These are phyloP conservation scores for Phytopythium delawarense DNA, from an alignment of 352 stramenopile genomes.

Conservation along the genomic window DNA sequence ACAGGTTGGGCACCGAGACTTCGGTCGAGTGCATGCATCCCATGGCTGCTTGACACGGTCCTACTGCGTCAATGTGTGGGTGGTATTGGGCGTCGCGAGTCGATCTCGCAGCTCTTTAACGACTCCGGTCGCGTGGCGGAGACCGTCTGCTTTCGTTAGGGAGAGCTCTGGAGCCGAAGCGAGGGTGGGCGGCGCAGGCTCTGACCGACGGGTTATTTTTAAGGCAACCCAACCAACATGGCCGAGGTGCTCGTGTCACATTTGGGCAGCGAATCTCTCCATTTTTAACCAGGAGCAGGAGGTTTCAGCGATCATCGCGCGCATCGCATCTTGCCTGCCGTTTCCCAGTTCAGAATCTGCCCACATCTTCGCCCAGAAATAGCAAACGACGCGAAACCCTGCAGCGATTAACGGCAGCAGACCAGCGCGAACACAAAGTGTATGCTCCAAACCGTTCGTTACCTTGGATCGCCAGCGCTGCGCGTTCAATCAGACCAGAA, in stretches of 20 bases:
- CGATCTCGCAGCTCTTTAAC: background rate
- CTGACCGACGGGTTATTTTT: background rate
- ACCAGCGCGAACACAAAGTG: background rate
- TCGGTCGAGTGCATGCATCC: conserved; percentile 63
- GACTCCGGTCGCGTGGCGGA: background rate
- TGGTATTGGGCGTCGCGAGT: background rate
- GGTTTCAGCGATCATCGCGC: too few relatives aligned
- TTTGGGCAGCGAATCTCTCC: background rate
- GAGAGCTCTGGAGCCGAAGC: background rate
- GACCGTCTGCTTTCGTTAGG: background rate
- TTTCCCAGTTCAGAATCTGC: background rate
- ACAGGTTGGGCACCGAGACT: conserved; percentile 52
- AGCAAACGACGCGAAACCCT: background rate
- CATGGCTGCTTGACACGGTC: conserved; percentile 22
- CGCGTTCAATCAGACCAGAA: conserved; percentile 35
- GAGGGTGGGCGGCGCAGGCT: background rate
- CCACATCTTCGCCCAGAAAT: background rate
- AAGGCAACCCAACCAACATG: background rate
- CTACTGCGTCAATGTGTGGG: background rate
- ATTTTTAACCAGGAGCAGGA: background rate
- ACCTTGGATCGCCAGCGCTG: background rate
- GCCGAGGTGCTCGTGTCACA: background rate
- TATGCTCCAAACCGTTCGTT: background rate
- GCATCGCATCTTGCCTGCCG: background rate
- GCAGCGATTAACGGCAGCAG: too few relatives aligned